Base-by-base conservation (phyloP, 331 rosid genomes). In the Rosa hybrid region DNA sequence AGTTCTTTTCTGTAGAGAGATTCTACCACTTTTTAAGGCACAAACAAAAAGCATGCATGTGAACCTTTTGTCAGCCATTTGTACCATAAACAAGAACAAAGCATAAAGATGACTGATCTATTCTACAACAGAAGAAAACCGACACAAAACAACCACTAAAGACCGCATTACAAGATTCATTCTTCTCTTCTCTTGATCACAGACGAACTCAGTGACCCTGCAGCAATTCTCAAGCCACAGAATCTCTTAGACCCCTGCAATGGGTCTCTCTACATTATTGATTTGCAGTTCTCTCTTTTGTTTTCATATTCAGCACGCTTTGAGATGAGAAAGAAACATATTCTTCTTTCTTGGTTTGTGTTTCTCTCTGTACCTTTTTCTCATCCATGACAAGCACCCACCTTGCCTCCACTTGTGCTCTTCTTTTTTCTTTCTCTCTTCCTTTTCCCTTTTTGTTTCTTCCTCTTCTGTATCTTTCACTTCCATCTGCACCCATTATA, bases 311-410 rank as follows among this genome's bases (percentile, higher is more conserved):
- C 83, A 86, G 83, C 91, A 88, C 71, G 87, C 86, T 78, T 83
- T 91, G 62, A 85, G 81, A 83, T 81, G 88, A 64, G 75, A 80
- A 81, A 82, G 71, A 81, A 88, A 87, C 77, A 78, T 83, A 70
- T 82, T 89, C 49, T 72, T 87, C 79, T 72, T 88, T 85, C 85
- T 91, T 42, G 87, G 88, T 84, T 89, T 95, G 80, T 87, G 85
- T 84, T 83, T 90, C 71, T 89, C 90, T 86, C 87, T 86, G 73
- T 83, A 84, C 77, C 87, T 87, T 87, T 82, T 91, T 79, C 84
- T 92, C 91, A 95, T 90, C 98, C 99, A 95, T 68, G 94, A 81
- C 79, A 95, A 88, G 88, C 99, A 95, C 30, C 99, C 91, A 57
- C 88, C 76, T 83, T 77, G 91, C 83, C 90, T 91, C 83, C 83